phyloP scores from a whole-genome alignment of 2,329 filamentous ascomycete genomes.

The Neospermospora avenae region DNA sequence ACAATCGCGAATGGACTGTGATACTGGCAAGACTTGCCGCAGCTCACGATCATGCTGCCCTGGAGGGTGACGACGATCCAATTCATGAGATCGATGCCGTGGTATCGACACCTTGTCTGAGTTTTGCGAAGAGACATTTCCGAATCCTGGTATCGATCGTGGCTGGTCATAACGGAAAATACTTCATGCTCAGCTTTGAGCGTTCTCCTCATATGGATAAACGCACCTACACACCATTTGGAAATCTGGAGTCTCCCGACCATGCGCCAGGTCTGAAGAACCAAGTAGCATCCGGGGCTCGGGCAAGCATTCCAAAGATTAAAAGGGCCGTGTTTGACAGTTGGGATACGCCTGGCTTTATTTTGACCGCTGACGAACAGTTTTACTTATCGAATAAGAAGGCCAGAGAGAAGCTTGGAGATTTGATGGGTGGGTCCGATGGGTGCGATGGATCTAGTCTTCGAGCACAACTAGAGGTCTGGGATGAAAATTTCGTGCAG shows the following conservation, averaged over 20 bases:
- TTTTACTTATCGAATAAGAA: conserved; percentile 24
- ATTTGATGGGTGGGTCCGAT: conserved; percentile 19
- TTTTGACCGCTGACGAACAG: conserved; percentile 23
- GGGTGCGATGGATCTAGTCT: conserved; percentile 16
- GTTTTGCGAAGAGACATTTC: conserved; percentile 8
- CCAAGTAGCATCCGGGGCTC: not conserved
- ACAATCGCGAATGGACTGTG: conserved; percentile 15
- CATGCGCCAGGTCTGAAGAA: not conserved
- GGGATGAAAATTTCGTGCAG: conserved; percentile 21
- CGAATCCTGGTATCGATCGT: conserved; percentile 16
- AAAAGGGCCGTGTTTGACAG: conserved; percentile 26
- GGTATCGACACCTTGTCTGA: conserved; percentile 2
- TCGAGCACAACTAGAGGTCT: conserved; percentile 16
- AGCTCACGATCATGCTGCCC: not conserved
- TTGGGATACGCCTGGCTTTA: conserved; percentile 14
- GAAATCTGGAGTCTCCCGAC: not conserved
- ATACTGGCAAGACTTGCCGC: conserved; percentile 15
- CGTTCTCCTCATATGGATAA: not conserved
- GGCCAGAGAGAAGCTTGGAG: conserved; percentile 15
- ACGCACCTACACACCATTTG: not conserved
- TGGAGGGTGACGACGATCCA: not conserved
- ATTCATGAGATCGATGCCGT: conserved; percentile 12
- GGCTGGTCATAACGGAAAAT: conserved; percentile 8
- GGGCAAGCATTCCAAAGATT: conserved; percentile 13
- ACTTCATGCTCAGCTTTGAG: conserved; percentile 22